Base-by-base conservation (phyloP, 129 eudicot genomes). In the Saposhnikovia divaricata region DNA sequence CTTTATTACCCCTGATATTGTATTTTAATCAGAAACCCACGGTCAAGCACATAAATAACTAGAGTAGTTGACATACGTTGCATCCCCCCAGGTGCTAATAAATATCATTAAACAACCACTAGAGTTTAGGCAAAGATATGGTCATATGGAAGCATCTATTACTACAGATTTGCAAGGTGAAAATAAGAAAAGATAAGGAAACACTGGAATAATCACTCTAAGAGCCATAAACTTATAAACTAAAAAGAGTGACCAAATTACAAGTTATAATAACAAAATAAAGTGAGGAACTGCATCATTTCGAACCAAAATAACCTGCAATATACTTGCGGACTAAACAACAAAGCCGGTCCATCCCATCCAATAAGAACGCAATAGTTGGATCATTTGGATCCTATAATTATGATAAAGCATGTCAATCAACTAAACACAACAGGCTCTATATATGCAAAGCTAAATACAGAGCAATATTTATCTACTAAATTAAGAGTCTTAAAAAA, bases 251-350 rank as follows among this genome's bases (percentile, higher is more conserved):
- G 15, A 38, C 27, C 25, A 10, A 46, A 72, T 9, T 12, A 72
- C 9, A 23, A 43, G 11, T 4, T n/a, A 38, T 45, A 71, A 25
- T n/a, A 73, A 38, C 50, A 73, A 21, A n/a, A 23, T 7, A 42
- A 16, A 72, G 45, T 40, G 50, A 42, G 18, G 45, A 23, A 43
- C 21, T 73, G 51, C 77, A 21, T 40, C 27, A n/a, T 42, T 80
- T 13, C 16, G 43, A 48, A 11, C 45, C 59, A 79, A 46, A 19
- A 83, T 75, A 80, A 92, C 99, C 99, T 87, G 99, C 99, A 84
- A 92, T 92, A 81, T 96, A 96, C 87, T 96, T 96, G 93, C 99
- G 99, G 79, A 96, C 99, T 18, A 96, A 90, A 87, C 96, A 90
- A 86, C 97, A 96, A 79, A 92, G 98, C 61, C 82, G 95, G 81